Percentiles rank a stretch among this genome's conserved stretches.
Conservation (phyloP, 2,329 filamentous ascomycete genomes). For the Westerdykella ornata region DNA sequence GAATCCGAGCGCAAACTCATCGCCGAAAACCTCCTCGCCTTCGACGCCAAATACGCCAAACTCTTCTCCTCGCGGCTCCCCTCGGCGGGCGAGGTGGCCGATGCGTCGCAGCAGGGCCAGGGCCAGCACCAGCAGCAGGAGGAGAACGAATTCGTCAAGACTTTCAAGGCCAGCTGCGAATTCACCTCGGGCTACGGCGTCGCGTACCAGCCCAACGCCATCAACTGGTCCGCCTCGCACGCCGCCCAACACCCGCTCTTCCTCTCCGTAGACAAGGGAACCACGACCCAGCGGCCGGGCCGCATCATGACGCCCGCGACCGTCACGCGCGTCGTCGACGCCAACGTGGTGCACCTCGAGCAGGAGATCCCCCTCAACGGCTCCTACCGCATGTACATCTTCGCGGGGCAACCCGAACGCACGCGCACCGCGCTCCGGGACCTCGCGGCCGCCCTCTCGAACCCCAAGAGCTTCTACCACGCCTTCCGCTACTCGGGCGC, state of each 20-base stretch:
- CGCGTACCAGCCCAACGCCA: slow-evolving; percentile 69
- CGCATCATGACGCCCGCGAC: slow-evolving; percentile 70
- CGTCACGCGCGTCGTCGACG: slow-evolving; percentile 80
- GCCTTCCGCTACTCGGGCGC: slow-evolving; percentile 64
- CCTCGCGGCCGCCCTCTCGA: slow-evolving; percentile 58
- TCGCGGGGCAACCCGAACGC: slow-evolving; percentile 60
- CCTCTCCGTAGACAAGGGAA: slow-evolving; percentile 47
- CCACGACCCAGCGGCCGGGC: slow-evolving; percentile 61
- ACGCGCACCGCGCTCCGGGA: slow-evolving; percentile 62
- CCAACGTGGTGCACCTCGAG: slow-evolving; percentile 84
- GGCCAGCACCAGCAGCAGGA: no score
- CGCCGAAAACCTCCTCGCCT: slow-evolving; percentile 75
- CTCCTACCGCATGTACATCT: slow-evolving; percentile 78
- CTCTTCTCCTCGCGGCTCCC: slow-evolving; percentile 77
- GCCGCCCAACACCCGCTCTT: slow-evolving; percentile 64
- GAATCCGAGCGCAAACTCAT: slow-evolving; percentile 78
- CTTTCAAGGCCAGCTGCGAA: slow-evolving; percentile 85
- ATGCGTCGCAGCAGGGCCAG: slow-evolving; percentile 43
- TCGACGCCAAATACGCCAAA: slow-evolving; percentile 84
- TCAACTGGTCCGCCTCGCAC: slow-evolving; percentile 75
- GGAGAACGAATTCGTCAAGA: slow-evolving; percentile 80
- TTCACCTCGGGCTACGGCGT: slow-evolving; percentile 92
- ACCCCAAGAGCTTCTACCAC: slow-evolving; percentile 65
- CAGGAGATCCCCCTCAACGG: slow-evolving; percentile 86
- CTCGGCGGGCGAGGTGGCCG: slow-evolving; percentile 64